Base-by-base conservation (phyloP, 75 land plant genomes). In the Pinus taeda region DNA sequence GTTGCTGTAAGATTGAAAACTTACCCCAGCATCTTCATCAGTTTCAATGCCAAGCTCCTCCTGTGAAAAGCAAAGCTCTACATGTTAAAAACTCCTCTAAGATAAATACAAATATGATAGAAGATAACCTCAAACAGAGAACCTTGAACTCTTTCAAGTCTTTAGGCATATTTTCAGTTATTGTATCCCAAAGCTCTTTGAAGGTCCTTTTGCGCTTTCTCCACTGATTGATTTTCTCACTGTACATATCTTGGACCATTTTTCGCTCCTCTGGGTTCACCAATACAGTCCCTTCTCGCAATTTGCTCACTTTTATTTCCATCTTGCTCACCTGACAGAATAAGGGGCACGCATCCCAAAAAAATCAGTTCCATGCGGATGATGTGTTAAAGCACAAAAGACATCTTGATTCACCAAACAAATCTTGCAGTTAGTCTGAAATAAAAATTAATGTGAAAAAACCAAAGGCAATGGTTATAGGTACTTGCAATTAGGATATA, bases 11-110 rank as follows among this genome's bases (percentile, higher is more conserved):
- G 89, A 82, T 73, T 90, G 89, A 60, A 97, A 76, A 77, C 80
- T 87, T 53, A 90, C 86, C 21, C 98, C 93, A 73, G 90, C 91
- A 79, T 95, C 99, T 81, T 97, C 99, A 83, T 97, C 99, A 78
- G 87, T 83, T 79, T 97, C 99, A 78, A 97, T 81, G 4, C 98
- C 98, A 61, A 97, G 88, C 76, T 95, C 99, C 79, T 93, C 96
- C 98, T 97, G 93, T 57, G 76, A 26, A 30, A 45, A n/a, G 33
- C 57, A 7, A 49, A 37, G 0, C 30, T 62, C 22, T 60, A 4
- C 36, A 9, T 57, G 18, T 30, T 42, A 63, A 20, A 76, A 17
- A 75, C 11, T 3, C 30, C 33, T 74, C 15, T 37, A 39, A 57
- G 24, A 45, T 33, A 76, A 56, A 61, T 30, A 77, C 21, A 36